phyloP scores from a whole-genome alignment of 495 filamentous ascomycete species.

The Xylona heveae region DNA sequence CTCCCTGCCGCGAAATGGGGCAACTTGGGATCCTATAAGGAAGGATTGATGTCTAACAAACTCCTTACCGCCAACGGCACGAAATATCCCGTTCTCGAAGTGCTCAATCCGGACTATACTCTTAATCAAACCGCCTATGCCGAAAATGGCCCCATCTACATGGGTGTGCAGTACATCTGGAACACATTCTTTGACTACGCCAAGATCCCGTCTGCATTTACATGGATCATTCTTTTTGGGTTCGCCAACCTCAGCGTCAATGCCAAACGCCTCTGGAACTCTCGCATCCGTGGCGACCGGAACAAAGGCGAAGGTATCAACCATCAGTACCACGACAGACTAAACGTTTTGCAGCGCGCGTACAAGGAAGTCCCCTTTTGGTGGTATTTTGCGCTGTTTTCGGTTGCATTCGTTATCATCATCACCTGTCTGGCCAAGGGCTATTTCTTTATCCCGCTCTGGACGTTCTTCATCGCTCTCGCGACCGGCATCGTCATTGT shows the following conservation, averaged over 20 bases:
- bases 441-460: constrained; percentile 33
- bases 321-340: constrained; percentile 28
- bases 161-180: constrained; percentile 31
- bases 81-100: constrained; percentile 22
- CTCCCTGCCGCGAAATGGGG: constrained; percentile 34
- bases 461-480: constrained; percentile 31
- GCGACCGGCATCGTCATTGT: constrained; percentile 27
- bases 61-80: constrained; percentile 27
- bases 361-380: constrained; percentile 32
- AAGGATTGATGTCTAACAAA: constrained; percentile 31
- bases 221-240: constrained; percentile 34
- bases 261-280: constrained; percentile 17
- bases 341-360: constrained; percentile 30
- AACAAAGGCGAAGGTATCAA: constrained; percentile 19
- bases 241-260: constrained; percentile 22
- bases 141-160: constrained; percentile 26
- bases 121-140: constrained; percentile 32
- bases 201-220: constrained; percentile 29
- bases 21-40: constrained; percentile 23
- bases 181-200: constrained; percentile 34
- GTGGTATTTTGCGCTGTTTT: constrained; percentile 30
- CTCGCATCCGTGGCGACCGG: constrained; percentile 12
- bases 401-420: constrained; percentile 23
- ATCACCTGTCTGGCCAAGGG: constrained; percentile 22
- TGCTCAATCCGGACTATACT: constrained; percentile 23